phyloP scores from a whole-genome alignment of 2,329 filamentous ascomycete genomes.

The Gremmenia infestans region DNA sequence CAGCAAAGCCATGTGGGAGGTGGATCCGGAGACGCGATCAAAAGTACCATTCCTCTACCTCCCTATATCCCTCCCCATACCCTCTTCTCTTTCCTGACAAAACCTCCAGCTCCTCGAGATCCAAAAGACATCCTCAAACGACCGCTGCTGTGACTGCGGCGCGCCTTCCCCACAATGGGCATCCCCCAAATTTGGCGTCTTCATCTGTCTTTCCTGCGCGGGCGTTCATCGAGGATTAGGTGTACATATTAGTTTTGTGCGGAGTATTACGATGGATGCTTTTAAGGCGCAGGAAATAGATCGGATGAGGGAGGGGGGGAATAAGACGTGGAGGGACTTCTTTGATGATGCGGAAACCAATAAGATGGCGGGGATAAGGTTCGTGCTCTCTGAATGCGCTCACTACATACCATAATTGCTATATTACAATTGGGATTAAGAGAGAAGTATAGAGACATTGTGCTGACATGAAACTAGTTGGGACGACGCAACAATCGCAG shows the following conservation, averaged over 20 bases:
- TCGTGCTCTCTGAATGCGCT: too few species aligned
- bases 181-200: conserved; percentile 93
- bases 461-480: conserved; percentile 34
- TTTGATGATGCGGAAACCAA: conserved; percentile 71
- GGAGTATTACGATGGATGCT: conserved; percentile 96
- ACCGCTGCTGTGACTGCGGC: conserved; percentile 88
- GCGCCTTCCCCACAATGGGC: conserved; percentile 98
- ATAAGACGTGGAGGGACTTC: conserved; percentile 80
- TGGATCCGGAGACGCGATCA: conserved; percentile 92
- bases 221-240: conserved; percentile 91
- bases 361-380: conserved; percentile 55
- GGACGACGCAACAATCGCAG: conserved; percentile 84
- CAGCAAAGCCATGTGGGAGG: conserved; percentile 87
- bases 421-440: background rate
- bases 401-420: too few species aligned
- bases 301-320: conserved; percentile 89
- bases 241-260: conserved; percentile 97
- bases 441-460: background rate
- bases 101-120: conserved; percentile 71
- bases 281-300: conserved; percentile 92
- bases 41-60: conserved; percentile 56
- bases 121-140: conserved; percentile 86
- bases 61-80: background rate
- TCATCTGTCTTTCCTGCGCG: conserved; percentile 95
- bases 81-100: conserved; percentile 6